A percentile compares a stretch with the other conserved stretches of the same genome.
Evolutionary conservation across 2,329 filamentous ascomycete species (phyloP).

Genomic region (Sarocladium kiliense): DNA sequence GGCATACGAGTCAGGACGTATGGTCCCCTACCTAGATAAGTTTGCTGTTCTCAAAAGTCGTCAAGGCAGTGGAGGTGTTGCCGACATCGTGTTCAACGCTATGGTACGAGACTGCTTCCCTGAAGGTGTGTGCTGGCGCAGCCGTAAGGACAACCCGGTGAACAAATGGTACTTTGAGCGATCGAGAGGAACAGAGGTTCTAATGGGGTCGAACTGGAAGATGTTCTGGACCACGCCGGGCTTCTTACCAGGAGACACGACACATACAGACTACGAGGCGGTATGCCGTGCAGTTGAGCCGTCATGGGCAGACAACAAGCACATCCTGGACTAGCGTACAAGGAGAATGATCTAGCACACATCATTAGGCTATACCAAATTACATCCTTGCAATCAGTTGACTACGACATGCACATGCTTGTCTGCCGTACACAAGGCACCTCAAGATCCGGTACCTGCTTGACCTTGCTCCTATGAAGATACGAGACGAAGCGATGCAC

Average conservation of each 20-base stretch:
- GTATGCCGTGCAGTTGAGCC: slow-evolving; percentile 64
- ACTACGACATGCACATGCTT: no score
- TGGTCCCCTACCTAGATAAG: slow-evolving; percentile 94
- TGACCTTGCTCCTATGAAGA: not conserved
- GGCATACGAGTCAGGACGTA: slow-evolving; percentile 50
- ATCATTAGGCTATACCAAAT: no score
- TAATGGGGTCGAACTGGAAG: slow-evolving; percentile 81
- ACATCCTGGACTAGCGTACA: slow-evolving; percentile 46
- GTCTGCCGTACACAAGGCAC: no score
- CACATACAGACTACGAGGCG: slow-evolving; percentile 64
- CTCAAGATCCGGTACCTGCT: no score
- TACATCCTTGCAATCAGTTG: no score
- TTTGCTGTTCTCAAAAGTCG: slow-evolving; percentile 87
- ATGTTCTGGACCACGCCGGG: slow-evolving; percentile 95
- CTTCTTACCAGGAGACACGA: slow-evolving; percentile 48
- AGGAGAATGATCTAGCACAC: not conserved
- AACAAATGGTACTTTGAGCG: slow-evolving; percentile 99
- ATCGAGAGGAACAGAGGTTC: slow-evolving; percentile 74
- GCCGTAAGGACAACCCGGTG: slow-evolving; percentile 84
- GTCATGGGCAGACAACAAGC: slow-evolving; percentile 57
- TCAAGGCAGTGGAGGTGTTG: slow-evolving; percentile 87
- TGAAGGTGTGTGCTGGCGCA: slow-evolving; percentile 85
- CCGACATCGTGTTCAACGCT: slow-evolving; percentile 92
- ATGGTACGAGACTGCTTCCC: slow-evolving; percentile 91
- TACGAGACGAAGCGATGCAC: slow-evolving; percentile 24